Base-by-base conservation (phyloP, 805 yeast species). In the Saccharomycopsis olivae region DNA sequence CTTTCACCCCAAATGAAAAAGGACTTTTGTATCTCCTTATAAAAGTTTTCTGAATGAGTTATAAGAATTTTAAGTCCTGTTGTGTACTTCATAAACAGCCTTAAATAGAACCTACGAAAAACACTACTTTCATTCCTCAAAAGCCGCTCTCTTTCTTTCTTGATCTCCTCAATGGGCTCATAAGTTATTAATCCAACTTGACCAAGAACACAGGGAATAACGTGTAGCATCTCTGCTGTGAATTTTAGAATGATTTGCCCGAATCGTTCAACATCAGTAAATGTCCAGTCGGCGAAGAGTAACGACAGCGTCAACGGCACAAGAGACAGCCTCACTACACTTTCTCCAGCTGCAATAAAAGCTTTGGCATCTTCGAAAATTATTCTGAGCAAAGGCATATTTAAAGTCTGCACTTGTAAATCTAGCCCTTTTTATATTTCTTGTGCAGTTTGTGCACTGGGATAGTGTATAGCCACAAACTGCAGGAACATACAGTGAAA, bases 321-420 rank as follows among this genome's bases (percentile, higher is more conserved):
- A 8, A 46, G 33, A 4, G 24, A 16, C 6, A 29, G 8, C 14
- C 44, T 21, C 15, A 40, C 18, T 4, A 35, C 24, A 29, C 29
- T n/a, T 14, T 32, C 24, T 3, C 23, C 19, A 11, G 35, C 14
- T 13, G 16, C 16, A 6, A 27, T 5, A 28, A 34, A 44, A 17
- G n/a, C 18, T n/a, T 35, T 33, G 10, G 28, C 30, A 25, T 34
- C 43, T 19, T 43, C 49, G 16, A 46, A 29, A 23, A 46, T 35
- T 15, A 46, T 39, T 35, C 47, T 39, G 23, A 43, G 19, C 20
- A 46, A 33, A 3, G 49, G 45, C 49, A 46, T 46, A 33, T 28
- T 20, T 6, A 19, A 27, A 27, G 29, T n/a, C n/a, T n/a, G n/a
- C n/a, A n/a, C n/a, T n/a, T n/a, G n/a, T n/a, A n/a, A n/a, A n/a